Conservation (phyloP, 1,284 basidiomycete genomes). For the Coniophora puteana region DNA sequence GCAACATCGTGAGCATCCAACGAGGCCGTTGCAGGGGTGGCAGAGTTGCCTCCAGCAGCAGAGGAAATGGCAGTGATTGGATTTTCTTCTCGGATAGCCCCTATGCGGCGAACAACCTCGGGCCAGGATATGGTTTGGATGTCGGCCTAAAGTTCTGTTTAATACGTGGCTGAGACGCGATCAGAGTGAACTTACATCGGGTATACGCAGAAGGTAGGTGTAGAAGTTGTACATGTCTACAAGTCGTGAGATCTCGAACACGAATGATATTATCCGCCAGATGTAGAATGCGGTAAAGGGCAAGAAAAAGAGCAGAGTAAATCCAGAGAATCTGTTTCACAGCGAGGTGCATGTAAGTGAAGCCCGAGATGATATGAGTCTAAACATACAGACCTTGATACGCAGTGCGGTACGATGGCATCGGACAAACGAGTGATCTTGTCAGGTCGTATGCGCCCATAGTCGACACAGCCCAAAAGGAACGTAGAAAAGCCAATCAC, state of each 20-base stretch:
- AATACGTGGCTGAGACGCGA: conserved; percentile 7
- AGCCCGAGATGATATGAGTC: neutral
- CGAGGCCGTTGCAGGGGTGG: conserved; percentile 55
- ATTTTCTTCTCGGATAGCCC: conserved; percentile 86
- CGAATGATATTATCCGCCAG: conserved; percentile 67
- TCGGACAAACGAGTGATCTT: conserved; percentile 68
- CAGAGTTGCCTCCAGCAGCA: conserved; percentile 41
- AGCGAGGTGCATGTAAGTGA: conserved; percentile 5
- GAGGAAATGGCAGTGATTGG: conserved; percentile 85
- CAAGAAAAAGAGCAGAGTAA: conserved; percentile 78
- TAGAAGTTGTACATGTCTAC: conserved; percentile 94
- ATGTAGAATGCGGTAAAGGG: conserved; percentile 80
- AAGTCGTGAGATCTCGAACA: conserved; percentile 66
- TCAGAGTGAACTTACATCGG: conserved; percentile 64
- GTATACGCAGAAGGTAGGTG: conserved; percentile 71
- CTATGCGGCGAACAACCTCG: conserved; percentile 88
- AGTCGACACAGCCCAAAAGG: conserved; percentile 92
- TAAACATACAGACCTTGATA: conserved; percentile 62
- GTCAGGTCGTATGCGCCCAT: conserved; percentile 68
- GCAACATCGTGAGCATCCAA: conserved; percentile 97
- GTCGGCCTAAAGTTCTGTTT: conserved; percentile 61
- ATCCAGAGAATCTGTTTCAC: conserved; percentile 72
- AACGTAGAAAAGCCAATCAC: conserved; percentile 98
- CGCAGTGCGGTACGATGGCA: conserved; percentile 77
- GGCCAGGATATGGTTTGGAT: conserved; percentile 98